Evolutionary conservation across 75 land plant genomes (phyloP).

Genomic region (Adiantum capillusveneris): DNA sequence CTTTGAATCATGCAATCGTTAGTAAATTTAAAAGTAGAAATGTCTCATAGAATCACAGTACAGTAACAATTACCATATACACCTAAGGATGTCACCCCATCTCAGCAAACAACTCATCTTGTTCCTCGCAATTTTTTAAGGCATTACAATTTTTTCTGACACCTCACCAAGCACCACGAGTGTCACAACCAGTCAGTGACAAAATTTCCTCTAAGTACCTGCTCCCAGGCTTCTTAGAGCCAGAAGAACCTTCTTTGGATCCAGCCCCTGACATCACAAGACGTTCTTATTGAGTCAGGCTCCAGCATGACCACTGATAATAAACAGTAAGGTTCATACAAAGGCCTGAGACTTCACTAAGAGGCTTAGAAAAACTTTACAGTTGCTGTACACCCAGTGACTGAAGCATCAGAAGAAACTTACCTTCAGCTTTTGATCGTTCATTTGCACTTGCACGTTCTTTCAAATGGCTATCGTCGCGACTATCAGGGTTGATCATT

Average conservation of each 20-base stretch:
- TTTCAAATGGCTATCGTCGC: too few species aligned
- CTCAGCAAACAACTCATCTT: neutral
- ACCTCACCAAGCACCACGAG: neutral
- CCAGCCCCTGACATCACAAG: conserved; percentile 10
- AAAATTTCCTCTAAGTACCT: conserved; percentile 15
- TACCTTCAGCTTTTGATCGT: conserved; percentile 39
- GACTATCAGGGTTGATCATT: conserved; percentile 56
- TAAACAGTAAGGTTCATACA: neutral
- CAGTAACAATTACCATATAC: too few species aligned
- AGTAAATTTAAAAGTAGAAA: too few species aligned
- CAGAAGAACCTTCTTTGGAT: conserved; percentile 16
- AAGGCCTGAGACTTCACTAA: neutral
- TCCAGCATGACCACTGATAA: neutral
- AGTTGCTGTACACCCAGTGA: neutral
- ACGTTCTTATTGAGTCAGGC: conserved; percentile 1
- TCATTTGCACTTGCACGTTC: conserved; percentile 28
- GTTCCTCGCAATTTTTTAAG: neutral
- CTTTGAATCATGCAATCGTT: too few species aligned
- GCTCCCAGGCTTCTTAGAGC: conserved; percentile 28
- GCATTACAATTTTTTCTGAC: neutral
- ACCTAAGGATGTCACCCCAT: neutral
- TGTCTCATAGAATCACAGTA: too few species aligned
- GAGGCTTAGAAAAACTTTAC: too few species aligned
- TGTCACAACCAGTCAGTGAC: neutral
- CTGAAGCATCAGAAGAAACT: conserved; percentile 10